Evolutionary conservation across 139 green algal species (phyloP).

Genomic region (Chlamydomonas eustigma): DNA sequence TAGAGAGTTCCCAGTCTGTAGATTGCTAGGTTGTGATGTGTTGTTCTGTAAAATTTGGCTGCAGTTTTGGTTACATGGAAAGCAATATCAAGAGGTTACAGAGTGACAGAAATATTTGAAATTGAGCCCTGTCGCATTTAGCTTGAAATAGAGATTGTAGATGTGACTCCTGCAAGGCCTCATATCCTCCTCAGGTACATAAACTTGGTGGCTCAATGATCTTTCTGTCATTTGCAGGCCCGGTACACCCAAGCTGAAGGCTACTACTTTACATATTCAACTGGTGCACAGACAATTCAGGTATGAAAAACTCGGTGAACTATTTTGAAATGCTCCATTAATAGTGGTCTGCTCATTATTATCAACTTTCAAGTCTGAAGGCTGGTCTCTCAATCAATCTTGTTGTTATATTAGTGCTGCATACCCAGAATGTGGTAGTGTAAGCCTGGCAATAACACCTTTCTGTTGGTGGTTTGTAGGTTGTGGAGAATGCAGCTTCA

Average conservation of each 20-base stretch:
- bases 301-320: neutral
- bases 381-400: neutral
- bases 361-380: neutral
- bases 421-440: too few species aligned
- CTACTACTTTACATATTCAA: neutral
- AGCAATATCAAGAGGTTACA: neutral
- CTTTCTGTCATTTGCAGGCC: neutral
- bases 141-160: too few species aligned
- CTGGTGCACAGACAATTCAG: neutral
- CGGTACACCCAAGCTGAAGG: slow-evolving; percentile 6
- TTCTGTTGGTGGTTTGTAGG: neutral
- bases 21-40: neutral
- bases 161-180: too few species aligned
- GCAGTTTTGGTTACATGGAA: neutral
- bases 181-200: too few species aligned
- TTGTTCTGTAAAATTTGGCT: neutral
- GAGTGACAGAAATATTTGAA: neutral
- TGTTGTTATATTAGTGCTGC: neutral
- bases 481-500: neutral
- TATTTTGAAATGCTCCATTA: neutral
- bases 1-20: too few species aligned
- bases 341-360: neutral
- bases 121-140: neutral
- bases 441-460: too few species aligned
- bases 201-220: neutral